phyloP scores from a whole-genome alignment of 805 yeast species.

The Schwanniomyces yamadae region DNA sequence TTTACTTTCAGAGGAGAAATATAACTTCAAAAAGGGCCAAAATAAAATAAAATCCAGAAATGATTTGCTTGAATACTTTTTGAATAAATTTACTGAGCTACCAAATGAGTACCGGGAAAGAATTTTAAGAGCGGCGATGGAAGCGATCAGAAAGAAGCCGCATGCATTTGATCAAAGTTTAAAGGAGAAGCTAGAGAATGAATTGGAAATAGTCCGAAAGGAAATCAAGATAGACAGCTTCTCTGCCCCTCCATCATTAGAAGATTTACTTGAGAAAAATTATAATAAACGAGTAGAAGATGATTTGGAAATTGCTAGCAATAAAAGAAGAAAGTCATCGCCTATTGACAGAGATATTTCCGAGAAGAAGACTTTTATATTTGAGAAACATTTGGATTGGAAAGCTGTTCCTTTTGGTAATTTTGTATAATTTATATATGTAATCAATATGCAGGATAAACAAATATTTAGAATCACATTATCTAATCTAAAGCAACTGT shows the following conservation, averaged over 20 bases:
- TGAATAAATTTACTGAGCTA: neutral
- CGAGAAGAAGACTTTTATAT: conserved; percentile 13
- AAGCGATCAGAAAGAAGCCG: conserved; percentile 1
- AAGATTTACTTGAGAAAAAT: conserved; percentile 19
- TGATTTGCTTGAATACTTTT: neutral
- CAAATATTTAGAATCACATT: too few species aligned
- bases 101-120: neutral
- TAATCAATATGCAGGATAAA: conserved; percentile 1
- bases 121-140: neutral
- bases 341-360: neutral
- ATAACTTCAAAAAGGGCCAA: neutral
- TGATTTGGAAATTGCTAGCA: conserved; percentile 22
- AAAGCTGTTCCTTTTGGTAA: conserved; percentile 55
- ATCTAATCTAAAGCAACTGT: too few species aligned
- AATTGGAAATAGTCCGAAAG: conserved; percentile 2
- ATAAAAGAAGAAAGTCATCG: conserved; percentile 6
- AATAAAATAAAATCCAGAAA: conserved; percentile 1
- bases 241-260: conserved; percentile 23
- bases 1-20: conserved; percentile 3
- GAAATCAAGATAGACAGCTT: conserved; percentile 8
- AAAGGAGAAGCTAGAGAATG: neutral
- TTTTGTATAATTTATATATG: conserved; percentile 4
- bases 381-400: conserved; percentile 44
- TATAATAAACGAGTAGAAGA: conserved; percentile 3
- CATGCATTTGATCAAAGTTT: neutral